Evolutionary conservation across 129 eudicot genomes (phyloP).

Genomic region (Flaveria sonorensis): DNA sequence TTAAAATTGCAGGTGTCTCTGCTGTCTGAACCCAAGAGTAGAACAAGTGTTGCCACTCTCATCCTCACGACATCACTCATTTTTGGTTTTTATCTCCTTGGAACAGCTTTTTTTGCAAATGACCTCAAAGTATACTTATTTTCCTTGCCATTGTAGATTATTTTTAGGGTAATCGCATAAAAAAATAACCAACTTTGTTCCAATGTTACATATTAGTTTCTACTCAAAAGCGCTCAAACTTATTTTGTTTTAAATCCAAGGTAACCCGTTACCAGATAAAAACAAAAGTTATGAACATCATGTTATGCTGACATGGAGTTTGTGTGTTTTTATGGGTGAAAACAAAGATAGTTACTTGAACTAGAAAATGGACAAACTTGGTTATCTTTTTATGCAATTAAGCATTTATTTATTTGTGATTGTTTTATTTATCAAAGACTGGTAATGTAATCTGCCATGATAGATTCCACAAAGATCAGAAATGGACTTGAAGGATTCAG

Average conservation of each 20-base stretch:
- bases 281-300: background rate
- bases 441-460: slow-evolving; percentile 22
- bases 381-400: background rate
- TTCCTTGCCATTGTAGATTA: background rate
- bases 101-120: slow-evolving; percentile 49
- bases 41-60: slow-evolving; percentile 45
- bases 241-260: background rate
- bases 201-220: too few relatives aligned
- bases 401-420: background rate
- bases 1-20: slow-evolving; percentile 43
- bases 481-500: slow-evolving; percentile 36
- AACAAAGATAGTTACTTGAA: background rate
- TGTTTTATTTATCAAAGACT: background rate
- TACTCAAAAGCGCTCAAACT: background rate
- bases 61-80: slow-evolving; percentile 42
- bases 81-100: slow-evolving; percentile 52
- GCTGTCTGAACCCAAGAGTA: slow-evolving; percentile 50
- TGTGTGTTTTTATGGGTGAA: background rate
- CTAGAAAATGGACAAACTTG: background rate
- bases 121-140: slow-evolving; percentile 47
- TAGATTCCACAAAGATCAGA: slow-evolving; percentile 34
- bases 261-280: too few relatives aligned
- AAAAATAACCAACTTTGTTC: background rate
- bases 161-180: background rate
- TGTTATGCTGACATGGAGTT: background rate